Base-by-base conservation (phyloP, 169 alveolate species). In the Plasmodium knowlesi region DNA sequence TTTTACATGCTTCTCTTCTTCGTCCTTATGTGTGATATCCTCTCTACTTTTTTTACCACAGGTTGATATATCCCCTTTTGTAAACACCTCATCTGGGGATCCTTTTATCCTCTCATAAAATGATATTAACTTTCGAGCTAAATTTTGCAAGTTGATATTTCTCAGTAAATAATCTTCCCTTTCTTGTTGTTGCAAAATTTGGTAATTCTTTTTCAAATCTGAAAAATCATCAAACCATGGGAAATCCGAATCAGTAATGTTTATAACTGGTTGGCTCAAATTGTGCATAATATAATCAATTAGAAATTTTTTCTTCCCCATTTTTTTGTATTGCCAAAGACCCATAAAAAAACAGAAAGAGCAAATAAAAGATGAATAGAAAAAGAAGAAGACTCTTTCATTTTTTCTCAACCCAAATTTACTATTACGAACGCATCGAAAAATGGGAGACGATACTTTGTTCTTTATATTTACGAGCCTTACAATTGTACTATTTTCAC, bases 341-440 rank as follows among this genome's bases (percentile, higher is more conserved):
- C 98, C 98, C 91, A 97, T 92, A n/a, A 91, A 85, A 43, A 88
- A 37, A 84, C 90, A 46, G 83, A 79, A 72, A 95, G 97, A 5
- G 83, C 96, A 86, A 93, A 90, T 28, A 96, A 93, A 78, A 86
- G 96, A 79, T 79, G 96, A 88, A n/a, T 88, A 88, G 50, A 57
- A 88, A 19, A 88, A 88, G 72, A 88, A 88, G 67, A 88, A 88
- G 83, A 94, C 92, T 79, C 95, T 93, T 95, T 97, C 98, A 12
- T 96, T 97, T 83, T 96, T 95, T 39, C 98, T 96, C 73, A 97
- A 89, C 30, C 98, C 98, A 53, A 95, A 97, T 89, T 97, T 98
- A 71, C 98, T 95, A 93, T 82, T 95, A 71, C 93, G 95, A 10
- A 96, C 96, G 25, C 97, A 84, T 28, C 96, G 84, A 76, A 95